Evolutionary conservation across 1,284 basidiomycete genomes (phyloP), one percentile per base, ranked within the genome.

Genomic region (Spongiforma sp.): DNA sequence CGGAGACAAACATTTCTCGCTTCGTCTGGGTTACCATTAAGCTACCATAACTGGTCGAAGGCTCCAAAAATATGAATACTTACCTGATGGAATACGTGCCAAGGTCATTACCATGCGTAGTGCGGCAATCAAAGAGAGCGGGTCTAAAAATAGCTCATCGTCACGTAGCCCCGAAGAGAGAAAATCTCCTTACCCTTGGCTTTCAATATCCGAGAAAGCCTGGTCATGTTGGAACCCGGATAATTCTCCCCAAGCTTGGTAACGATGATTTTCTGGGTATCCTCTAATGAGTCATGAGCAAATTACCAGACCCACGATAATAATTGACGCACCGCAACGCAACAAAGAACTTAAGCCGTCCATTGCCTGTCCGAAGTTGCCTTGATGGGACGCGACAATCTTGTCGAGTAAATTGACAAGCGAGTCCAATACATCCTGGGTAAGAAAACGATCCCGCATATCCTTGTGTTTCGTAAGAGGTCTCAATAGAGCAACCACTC

Each of bases 401-500:
- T 1, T 24, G 48, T 76, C 71, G 4, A 75, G 43, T 12, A 73
- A 37, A 0, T 28, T 6, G 24, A 71, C 37, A 12, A 75, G 57
- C 9, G 21, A 63, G 2, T 67, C 34, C 53, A 71, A 30, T 9
- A 73, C 60, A 0, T 72, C 63, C 2, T 30, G 10, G 9, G 63
- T 71, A 30, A 72, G 65, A 30, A 75, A 63, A 12, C 15, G 56
- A 32, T 64, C 7, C n/a, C 65, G 64, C 30, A 73, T 57, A 26
- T n/a, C 36, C 19, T 37, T n/a, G 32, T 73, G 68, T 36, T 58
- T 69, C 36, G 65, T 65, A 55, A 73, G 39, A 1, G 70, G 66
- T 52, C 68, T 62, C 36, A 74, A 43, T 26, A 76, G 66, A 33
- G 73, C 68, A n/a, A 75, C 41, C 2, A 73, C 70, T 64, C 75